phyloP scores from a whole-genome alignment of 2,329 filamentous ascomycete species.

The Phyllosticta paracitricarpa region DNA sequence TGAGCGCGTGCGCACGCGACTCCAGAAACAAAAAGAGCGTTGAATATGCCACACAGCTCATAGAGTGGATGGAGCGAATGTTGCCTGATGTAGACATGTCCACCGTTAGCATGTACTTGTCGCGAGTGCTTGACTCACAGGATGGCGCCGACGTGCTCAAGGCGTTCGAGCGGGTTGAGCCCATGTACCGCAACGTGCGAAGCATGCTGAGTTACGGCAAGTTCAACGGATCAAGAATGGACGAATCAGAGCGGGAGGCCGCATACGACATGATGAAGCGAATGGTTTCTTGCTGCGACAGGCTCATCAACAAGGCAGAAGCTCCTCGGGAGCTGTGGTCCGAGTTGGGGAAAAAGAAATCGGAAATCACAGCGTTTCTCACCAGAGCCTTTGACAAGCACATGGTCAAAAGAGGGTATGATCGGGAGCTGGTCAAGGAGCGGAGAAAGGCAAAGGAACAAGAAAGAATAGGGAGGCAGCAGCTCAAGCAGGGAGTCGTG shows the following conservation, averaged over 20 bases:
- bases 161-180: background rate
- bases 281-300: background rate
- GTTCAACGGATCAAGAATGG: background rate
- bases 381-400: background rate
- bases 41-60: slow-evolving; percentile 51
- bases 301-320: background rate
- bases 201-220: background rate
- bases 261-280: background rate
- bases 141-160: background rate
- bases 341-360: background rate
- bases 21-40: slow-evolving; percentile 64
- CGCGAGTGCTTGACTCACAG: background rate
- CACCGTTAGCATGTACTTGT: background rate
- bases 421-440: background rate
- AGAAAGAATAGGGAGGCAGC: background rate
- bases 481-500: background rate
- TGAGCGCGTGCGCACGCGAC: slow-evolving; percentile 66
- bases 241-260: background rate
- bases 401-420: background rate
- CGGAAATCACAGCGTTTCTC: background rate
- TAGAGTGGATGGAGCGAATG: slow-evolving; percentile 28
- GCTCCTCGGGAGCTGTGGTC: background rate
- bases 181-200: background rate
- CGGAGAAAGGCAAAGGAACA: background rate
- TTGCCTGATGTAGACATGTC: background rate